Evolutionary conservation across 2,329 filamentous ascomycete genomes (phyloP).

Genomic region (Fusarium tupiense): DNA sequence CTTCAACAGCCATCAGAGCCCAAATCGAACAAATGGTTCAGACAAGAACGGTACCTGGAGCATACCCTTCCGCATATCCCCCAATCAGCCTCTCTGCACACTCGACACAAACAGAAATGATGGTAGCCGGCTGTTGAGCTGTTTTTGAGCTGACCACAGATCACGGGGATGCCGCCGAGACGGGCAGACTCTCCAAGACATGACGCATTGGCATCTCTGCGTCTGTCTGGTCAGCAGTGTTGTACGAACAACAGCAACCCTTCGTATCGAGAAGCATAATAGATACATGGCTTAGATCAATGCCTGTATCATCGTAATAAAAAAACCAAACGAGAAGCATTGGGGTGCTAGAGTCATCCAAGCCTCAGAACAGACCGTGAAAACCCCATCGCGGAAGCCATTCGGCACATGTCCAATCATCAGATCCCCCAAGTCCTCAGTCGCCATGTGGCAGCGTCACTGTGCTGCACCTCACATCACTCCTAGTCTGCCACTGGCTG

Average conservation of each 20-base stretch:
- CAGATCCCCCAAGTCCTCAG: slow-evolving; percentile 21
- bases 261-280: slow-evolving; percentile 13
- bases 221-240: slow-evolving; percentile 31
- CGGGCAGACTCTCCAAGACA: slow-evolving; percentile 25
- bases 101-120: slow-evolving; percentile 11
- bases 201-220: background rate
- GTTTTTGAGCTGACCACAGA: slow-evolving; percentile 41
- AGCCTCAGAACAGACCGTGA: background rate
- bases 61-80: slow-evolving; percentile 13
- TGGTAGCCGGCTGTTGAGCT: slow-evolving; percentile 38
- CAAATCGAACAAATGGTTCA: slow-evolving; percentile 11
- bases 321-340: background rate
- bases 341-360: slow-evolving; percentile 4
- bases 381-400: slow-evolving; percentile 5
- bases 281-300: slow-evolving; percentile 6
- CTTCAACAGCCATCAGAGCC: slow-evolving; percentile 5
- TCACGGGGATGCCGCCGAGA: slow-evolving; percentile 36
- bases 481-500: background rate
- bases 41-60: slow-evolving; percentile 33
- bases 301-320: background rate
- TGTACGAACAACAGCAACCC: slow-evolving; percentile 20
- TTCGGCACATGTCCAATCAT: slow-evolving; percentile 28
- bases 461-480: slow-evolving; percentile 27
- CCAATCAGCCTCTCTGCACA: slow-evolving; percentile 30
- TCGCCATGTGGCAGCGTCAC: slow-evolving; percentile 40